Evolutionary conservation across 1,139 yeast species (phyloP).

Genomic region (Hyphopichia fennica): DNA sequence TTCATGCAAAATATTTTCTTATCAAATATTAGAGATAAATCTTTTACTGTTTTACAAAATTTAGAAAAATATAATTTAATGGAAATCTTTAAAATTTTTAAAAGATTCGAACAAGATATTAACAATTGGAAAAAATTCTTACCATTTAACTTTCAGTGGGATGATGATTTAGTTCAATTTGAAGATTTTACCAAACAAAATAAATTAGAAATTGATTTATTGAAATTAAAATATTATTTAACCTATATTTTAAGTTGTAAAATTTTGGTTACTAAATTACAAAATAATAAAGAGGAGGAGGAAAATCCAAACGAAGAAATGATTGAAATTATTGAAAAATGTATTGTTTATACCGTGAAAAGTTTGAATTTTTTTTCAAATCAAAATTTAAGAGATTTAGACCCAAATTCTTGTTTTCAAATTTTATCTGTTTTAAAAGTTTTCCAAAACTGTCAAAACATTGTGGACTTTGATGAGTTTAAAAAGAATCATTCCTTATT

Average conservation of each 20-base stretch:
- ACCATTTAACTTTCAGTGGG: slow-evolving; percentile 1
- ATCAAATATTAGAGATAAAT: slow-evolving; percentile 1
- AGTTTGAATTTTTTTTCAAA: background rate
- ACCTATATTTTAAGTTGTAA: background rate
- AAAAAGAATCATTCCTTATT: background rate
- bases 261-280: background rate
- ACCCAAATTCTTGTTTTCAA: slow-evolving; percentile 1
- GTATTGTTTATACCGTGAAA: background rate
- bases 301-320: background rate
- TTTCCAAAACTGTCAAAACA: background rate
- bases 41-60: background rate
- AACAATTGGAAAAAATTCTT: slow-evolving; percentile 1
- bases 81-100: background rate
- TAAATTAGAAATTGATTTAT: slow-evolving; percentile 1
- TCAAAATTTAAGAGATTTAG: background rate
- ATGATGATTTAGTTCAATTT: background rate
- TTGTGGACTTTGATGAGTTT: background rate
- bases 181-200: slow-evolving; percentile 1
- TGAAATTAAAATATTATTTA: background rate
- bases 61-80: background rate
- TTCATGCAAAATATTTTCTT: slow-evolving; percentile 1
- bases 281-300: background rate
- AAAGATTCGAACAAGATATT: background rate
- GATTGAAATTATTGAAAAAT: background rate
- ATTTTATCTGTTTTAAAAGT: background rate